Conservation (phyloP, 805 yeast genomes). For the Candida pseudofarinosa region DNA sequence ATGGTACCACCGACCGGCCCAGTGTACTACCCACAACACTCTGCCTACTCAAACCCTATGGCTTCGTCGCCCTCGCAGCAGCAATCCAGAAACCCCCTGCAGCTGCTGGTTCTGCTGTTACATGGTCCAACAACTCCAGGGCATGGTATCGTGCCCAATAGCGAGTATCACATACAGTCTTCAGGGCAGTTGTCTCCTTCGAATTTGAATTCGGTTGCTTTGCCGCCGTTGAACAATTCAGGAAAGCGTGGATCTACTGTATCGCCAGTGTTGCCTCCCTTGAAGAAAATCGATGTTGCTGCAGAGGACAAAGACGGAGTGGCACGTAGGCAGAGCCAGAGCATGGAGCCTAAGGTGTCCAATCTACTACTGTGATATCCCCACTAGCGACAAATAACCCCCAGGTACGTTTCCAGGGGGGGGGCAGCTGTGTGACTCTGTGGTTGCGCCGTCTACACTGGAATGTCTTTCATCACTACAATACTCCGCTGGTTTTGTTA, state of each 20-base stretch:
- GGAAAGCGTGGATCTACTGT: constrained; percentile 4
- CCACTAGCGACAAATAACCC: background rate
- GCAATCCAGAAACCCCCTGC: background rate
- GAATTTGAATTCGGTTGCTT: background rate
- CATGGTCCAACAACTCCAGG: background rate
- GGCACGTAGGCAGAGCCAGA: background rate
- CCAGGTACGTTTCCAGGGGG: too few relatives aligned
- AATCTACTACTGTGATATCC: background rate
- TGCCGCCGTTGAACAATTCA: background rate
- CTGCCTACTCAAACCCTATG: background rate
- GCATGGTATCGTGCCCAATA: background rate
- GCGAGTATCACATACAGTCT: background rate
- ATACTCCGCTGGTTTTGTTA: too few relatives aligned
- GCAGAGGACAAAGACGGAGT: background rate
- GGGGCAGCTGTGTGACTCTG: too few relatives aligned
- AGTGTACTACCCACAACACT: background rate
- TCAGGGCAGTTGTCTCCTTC: background rate
- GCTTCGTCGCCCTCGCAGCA: background rate
- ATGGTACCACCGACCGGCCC: background rate
- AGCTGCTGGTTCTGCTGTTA: background rate
- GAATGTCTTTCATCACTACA: too few relatives aligned
- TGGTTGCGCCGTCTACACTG: too few relatives aligned
- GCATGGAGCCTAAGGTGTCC: background rate
- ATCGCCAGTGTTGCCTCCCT: constrained; percentile 9
- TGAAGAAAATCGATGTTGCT: background rate